These are phyloP conservation scores for Mallotus repandus DNA, from an alignment of 441 rosid species.

Conservation along the genomic window DNA sequence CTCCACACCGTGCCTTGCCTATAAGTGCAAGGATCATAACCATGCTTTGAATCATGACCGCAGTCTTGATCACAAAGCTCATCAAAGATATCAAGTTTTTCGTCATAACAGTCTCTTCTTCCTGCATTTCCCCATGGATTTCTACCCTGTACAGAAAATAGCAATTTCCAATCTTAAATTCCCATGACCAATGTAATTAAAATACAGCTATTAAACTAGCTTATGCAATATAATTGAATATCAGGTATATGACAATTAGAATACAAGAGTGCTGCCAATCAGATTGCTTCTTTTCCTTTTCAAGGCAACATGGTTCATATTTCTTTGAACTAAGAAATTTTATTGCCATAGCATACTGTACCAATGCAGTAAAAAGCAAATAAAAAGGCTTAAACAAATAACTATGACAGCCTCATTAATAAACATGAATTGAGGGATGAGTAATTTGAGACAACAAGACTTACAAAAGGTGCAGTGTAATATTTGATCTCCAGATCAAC, in stretches of 20 bases:
- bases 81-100: slow-evolving; percentile 24
- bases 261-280: background rate
- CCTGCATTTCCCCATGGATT: slow-evolving; percentile 27
- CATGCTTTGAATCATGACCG: slow-evolving; percentile 11
- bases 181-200: background rate
- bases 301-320: too few relatives aligned
- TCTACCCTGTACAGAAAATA: slow-evolving; percentile 28
- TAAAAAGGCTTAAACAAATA: background rate
- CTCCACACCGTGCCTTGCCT: slow-evolving; percentile 68
- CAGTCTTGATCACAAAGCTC: slow-evolving; percentile 27
- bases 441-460: slow-evolving; percentile 11
- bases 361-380: background rate
- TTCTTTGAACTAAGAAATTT: background rate
- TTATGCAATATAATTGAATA: background rate
- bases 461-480: slow-evolving; percentile 51
- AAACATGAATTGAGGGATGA: background rate
- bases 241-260: background rate
- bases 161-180: slow-evolving; percentile 12
- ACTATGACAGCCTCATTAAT: background rate
- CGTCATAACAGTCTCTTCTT: slow-evolving; percentile 18
- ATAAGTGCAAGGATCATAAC: slow-evolving; percentile 6
- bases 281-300: background rate
- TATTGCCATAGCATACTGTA: background rate
- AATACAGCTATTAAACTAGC: background rate
- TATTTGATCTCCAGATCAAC: slow-evolving; percentile 54